A percentile compares a stretch with the other conserved stretches of the same genome.
phyloP scores from a whole-genome alignment of 331 rosid genomes.

The Pyrus hybrid region DNA sequence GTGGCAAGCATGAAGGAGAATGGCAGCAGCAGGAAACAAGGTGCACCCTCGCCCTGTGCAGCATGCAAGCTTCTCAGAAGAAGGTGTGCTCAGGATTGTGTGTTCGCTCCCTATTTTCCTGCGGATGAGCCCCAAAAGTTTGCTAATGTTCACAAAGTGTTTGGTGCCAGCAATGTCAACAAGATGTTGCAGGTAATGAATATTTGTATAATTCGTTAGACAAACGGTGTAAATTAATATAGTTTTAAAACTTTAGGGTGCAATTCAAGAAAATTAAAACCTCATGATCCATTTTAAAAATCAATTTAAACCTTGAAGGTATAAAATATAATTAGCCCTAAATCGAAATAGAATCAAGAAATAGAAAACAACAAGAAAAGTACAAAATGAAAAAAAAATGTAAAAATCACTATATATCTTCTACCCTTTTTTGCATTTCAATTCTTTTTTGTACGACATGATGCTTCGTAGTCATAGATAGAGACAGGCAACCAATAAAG shows the following conservation, averaged over 20 bases:
- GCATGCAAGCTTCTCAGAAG: conserved; percentile 79
- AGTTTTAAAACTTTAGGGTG: too few relatives aligned
- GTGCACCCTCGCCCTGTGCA: conserved; percentile 75
- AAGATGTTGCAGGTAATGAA: conserved; percentile 71
- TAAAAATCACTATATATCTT: too few relatives aligned
- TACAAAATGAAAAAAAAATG: too few relatives aligned
- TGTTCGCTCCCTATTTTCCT: conserved; percentile 85
- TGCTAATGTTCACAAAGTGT: conserved; percentile 78
- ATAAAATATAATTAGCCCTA: too few relatives aligned
- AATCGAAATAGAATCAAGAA: too few relatives aligned
- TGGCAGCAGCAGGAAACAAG: conserved; percentile 46
- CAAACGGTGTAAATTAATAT: too few relatives aligned
- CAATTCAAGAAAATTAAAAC: too few relatives aligned
- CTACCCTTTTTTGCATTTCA: too few relatives aligned
- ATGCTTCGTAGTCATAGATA: background rate
- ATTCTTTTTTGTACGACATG: background rate
- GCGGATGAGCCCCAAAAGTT: conserved; percentile 80
- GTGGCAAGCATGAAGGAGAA: conserved; percentile 34
- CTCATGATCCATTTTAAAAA: too few relatives aligned
- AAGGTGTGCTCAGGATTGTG: conserved; percentile 69
- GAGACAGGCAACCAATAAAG: background rate
- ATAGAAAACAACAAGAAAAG: too few relatives aligned
- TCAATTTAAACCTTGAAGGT: too few relatives aligned
- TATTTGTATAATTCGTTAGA: too few relatives aligned
- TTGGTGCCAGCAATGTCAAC: conserved; percentile 88